These are phyloP conservation scores for Paraphaeosphaeria sporulosa DNA, from an alignment of 2,329 filamentous ascomycete species.

Conservation along the genomic window DNA sequence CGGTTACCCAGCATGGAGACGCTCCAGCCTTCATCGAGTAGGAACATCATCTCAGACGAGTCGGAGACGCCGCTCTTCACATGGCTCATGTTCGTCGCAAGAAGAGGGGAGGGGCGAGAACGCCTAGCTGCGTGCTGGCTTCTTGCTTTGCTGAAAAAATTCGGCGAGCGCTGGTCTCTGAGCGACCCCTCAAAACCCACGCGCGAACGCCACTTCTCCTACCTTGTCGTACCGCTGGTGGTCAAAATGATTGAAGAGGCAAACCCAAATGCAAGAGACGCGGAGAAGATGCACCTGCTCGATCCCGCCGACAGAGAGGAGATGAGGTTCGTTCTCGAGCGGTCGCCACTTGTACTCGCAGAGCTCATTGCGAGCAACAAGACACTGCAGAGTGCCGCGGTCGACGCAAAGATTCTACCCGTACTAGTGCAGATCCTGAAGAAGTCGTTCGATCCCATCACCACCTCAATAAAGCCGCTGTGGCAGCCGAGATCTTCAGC, in stretches of 20 bases:
- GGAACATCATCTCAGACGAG: conserved; percentile 48
- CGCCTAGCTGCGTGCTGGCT: conserved; percentile 54
- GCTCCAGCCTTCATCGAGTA: conserved; percentile 33
- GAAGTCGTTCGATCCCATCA: conserved; percentile 68
- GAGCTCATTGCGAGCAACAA: conserved; percentile 80
- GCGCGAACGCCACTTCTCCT: conserved; percentile 52
- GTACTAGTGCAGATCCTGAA: conserved; percentile 70
- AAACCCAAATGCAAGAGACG: conserved; percentile 31
- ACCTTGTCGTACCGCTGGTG: conserved; percentile 57
- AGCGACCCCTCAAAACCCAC: conserved; percentile 48
- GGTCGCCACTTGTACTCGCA: conserved; percentile 77
- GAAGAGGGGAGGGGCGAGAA: conserved; percentile 50
- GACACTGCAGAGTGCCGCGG: conserved; percentile 80
- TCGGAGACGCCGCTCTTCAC: conserved; percentile 57
- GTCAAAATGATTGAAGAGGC: conserved; percentile 56
- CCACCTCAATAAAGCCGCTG: conserved; percentile 58
- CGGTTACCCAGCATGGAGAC: conserved; percentile 44
- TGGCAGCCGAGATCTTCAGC: conserved; percentile 58
- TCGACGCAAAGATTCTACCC: conserved; percentile 71
- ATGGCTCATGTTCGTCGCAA: conserved; percentile 57
- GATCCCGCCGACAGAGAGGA: conserved; percentile 58
- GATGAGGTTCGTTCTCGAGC: conserved; percentile 46
- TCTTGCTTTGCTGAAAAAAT: conserved; percentile 46
- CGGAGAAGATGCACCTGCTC: conserved; percentile 29
- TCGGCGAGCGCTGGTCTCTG: conserved; percentile 45